Percentiles rank a stretch among this genome's conserved stretches.
phyloP scores from a whole-genome alignment of 169 alveolate genomes.

The Cryptosporidium ryanae region DNA sequence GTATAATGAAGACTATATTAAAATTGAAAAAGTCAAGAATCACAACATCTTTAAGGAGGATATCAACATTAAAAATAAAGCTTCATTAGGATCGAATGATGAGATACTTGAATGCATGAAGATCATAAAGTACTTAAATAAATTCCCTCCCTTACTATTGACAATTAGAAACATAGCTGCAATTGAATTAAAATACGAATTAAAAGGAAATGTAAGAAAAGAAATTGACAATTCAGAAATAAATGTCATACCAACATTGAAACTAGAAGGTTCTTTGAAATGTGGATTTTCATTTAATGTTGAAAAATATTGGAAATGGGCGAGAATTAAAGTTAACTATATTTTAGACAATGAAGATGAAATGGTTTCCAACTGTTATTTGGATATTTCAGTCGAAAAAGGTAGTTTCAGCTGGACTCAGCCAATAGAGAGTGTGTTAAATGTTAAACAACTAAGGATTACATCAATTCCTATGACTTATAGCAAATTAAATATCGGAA shows the following conservation, averaged over 20 bases:
- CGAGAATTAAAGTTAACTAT: slow-evolving; percentile 9
- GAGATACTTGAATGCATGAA: slow-evolving; percentile 15
- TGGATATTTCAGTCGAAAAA: slow-evolving; percentile 13
- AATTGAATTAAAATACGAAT: slow-evolving; percentile 4
- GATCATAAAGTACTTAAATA: slow-evolving; percentile 1
- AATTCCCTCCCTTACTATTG: slow-evolving; percentile 31
- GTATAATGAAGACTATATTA: not conserved
- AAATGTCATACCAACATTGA: slow-evolving; percentile 18
- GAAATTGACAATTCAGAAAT: not conserved
- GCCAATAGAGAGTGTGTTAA: slow-evolving; percentile 37
- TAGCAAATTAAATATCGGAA: slow-evolving; percentile 25
- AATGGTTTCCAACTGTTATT: not conserved
- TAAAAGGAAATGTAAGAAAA: not conserved
- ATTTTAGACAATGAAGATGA: slow-evolving; percentile 2
- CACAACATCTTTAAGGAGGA: not conserved
- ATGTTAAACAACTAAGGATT: slow-evolving; percentile 11
- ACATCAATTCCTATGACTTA: slow-evolving; percentile 18
- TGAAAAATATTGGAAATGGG: slow-evolving; percentile 9
- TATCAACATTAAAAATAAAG: not conserved
- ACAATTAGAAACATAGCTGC: slow-evolving; percentile 1
- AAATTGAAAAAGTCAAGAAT: not conserved
- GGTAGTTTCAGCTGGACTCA: slow-evolving; percentile 34
- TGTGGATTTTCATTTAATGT: not conserved
- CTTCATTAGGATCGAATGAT: not conserved
- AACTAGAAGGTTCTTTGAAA: slow-evolving; percentile 7